Evolutionary conservation across 176 grass and related monocot genomes (phyloP).

Genomic region (Guadua angustifolia): DNA sequence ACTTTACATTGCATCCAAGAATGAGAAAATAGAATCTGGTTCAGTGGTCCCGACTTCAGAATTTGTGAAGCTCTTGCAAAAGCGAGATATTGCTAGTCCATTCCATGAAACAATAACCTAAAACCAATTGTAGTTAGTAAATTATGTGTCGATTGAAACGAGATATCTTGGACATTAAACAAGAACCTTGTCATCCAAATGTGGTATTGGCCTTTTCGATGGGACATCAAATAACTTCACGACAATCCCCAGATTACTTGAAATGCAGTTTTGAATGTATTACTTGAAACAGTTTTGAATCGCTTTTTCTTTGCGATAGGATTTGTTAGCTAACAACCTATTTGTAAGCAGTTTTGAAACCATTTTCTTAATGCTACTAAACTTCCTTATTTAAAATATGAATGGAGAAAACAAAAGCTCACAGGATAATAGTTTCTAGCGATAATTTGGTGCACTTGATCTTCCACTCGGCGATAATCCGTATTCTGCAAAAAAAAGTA

Average conservation of each 20-base stretch:
- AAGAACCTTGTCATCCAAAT: constrained; percentile 93
- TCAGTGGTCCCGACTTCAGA: constrained; percentile 58
- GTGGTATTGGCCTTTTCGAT: constrained; percentile 77
- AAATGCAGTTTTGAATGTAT: no score
- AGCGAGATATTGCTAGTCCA: constrained; percentile 81
- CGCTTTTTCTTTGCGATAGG: no score
- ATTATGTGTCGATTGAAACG: constrained; percentile 22
- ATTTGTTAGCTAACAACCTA: no score
- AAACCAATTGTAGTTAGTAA: constrained; percentile 32
- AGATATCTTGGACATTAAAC: constrained; percentile 14
- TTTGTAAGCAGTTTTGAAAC: no score
- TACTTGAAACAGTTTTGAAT: no score
- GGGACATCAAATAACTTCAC: constrained; percentile 66
- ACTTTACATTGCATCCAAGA: constrained; percentile 64
- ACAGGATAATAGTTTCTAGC: constrained; percentile 99
- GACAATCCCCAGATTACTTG: constrained; percentile 67
- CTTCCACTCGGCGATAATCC: constrained; percentile 91
- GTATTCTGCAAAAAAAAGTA: constrained; percentile 56
- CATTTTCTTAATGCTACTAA: constrained; percentile 30
- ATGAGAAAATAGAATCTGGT: constrained; percentile 72
- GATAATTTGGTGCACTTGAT: constrained; percentile 87
- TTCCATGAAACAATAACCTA: constrained; percentile 99
- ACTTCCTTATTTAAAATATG: constrained; percentile 15
- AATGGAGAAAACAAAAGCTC: constrained; percentile 42
- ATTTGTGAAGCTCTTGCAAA: constrained; percentile 93